Base-by-base conservation (phyloP, 1,139 yeast genomes). In the Debaryomyces nepalensis region DNA sequence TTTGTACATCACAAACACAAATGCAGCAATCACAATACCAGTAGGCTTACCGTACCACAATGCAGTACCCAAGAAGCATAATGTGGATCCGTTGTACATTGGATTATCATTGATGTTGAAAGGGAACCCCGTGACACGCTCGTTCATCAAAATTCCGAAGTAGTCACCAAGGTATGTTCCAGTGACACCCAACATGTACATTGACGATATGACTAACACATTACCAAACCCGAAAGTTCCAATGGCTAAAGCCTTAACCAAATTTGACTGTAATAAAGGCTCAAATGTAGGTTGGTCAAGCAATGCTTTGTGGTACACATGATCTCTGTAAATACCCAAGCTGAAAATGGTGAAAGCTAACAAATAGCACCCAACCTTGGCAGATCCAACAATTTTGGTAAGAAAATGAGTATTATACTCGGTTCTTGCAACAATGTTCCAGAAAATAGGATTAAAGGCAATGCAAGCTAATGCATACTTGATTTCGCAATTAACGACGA, bases 121-220 rank as follows among this genome's bases (percentile, higher is more conserved):
- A 16, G 99, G 99, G 75, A 93, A 93, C 1, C 87, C 84, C n/a
- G 95, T 85, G 47, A 93, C 97, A 58, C 96, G 78, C 50, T 87
- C 81, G 49, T 82, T 81, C 95, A 91, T 93, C 57, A 93, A 77
- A 57, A 93, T 91, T 1, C 99, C 99, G 66, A 93, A 93, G 68
- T 93, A 95, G 65, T 93, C 99, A 27, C 99, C 99, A 49, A 93
- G 72, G 59, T 93, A 93, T 14, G 99, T 93, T 11, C 99, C 99
- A 8, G 97, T 91, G 49, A 93, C 81, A 16, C 99, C 99, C 51
- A 93, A 75, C n/a, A 87, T 85, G 71, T 82, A 93, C 98, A 93
- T 93, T 27, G 97, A 88, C 20, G 83, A 68, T 33, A 87, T 51
- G 1, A 91, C 98, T 43, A 93, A 77, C 6, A 88, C 66, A 52